Base-by-base conservation (phyloP, 352 stramenopile species). In the Vaucheria bursata region DNA sequence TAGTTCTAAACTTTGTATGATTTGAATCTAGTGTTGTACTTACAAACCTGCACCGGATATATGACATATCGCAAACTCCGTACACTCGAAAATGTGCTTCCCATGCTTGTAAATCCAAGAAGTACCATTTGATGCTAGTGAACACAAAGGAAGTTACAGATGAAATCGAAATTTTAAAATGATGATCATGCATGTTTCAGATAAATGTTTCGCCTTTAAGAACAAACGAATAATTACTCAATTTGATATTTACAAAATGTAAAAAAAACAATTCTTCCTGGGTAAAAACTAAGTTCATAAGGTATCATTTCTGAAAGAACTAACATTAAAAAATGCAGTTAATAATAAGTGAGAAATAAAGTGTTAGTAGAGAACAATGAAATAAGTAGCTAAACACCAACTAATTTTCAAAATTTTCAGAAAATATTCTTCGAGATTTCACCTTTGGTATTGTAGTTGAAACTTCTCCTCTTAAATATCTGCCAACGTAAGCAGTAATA, bases 21-120 rank as follows among this genome's bases (percentile, higher is more conserved):
- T n/a, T n/a, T n/a, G n/a, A n/a, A n/a, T n/a, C n/a, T n/a, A n/a
- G n/a, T n/a, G n/a, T n/a, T n/a, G 39, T 69, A 73, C 5, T 4
- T 25, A 72, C 69, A 1, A n/a, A 81, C 78, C 78, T 86, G 83
- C 6, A 86, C 81, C 33, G 83, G 83, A 65, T 88, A 88, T 79
- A 88, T 88, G 33, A 92, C 88, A 74, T 91, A 94, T 45, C 91
- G 79, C 33, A 95, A 80, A 18, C 85, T 89, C 53, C 90, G 81
- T 0, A 94, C 90, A 31, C 87, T 92, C 45, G 88, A 92, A 85
- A 94, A 95, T 6, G 91, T 94, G 36, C 85, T 91, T n/a, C 90
- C 89, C 87, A 95, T 94, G 38, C 78, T 85, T 12, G 85, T 88
- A 74, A 87, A 82, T 0, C 85, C 86, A 50, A 89, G 77, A 39